Evolutionary conservation across 176 grass and related monocot genomes (phyloP).

Genomic region (Bonia amplexicaulis): DNA sequence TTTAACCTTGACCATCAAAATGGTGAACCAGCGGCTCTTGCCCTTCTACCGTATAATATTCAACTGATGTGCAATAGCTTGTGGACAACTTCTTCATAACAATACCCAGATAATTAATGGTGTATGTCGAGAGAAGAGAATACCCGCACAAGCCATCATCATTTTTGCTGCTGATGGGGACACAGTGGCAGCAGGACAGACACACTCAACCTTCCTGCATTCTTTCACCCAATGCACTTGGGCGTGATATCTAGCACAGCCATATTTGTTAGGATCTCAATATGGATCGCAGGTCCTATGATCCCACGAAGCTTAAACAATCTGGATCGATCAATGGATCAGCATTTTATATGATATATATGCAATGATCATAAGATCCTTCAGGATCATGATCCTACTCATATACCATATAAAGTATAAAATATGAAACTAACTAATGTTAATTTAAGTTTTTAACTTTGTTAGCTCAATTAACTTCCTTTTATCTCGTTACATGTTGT

Average conservation of each 20-base stretch:
- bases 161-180: not conserved
- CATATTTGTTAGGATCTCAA: not conserved
- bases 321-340: not conserved
- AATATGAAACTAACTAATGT: not conserved
- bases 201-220: not conserved
- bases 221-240: not conserved
- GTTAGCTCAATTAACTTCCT: not conserved
- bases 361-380: not conserved
- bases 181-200: constrained; percentile 8
- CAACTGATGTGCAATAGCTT: not conserved
- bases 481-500: not conserved
- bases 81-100: not conserved
- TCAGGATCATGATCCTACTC: not conserved
- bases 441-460: not conserved
- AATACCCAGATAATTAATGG: not conserved
- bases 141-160: not conserved
- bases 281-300: not conserved
- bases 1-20: not conserved
- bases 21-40: not conserved
- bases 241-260: not conserved
- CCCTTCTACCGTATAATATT: not conserved
- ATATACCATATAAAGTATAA: not conserved
- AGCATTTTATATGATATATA: not conserved
- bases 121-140: not conserved
- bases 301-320: not conserved